Base-by-base conservation (phyloP, 345 rosid species). In the Eucalyptus cloeziana region DNA sequence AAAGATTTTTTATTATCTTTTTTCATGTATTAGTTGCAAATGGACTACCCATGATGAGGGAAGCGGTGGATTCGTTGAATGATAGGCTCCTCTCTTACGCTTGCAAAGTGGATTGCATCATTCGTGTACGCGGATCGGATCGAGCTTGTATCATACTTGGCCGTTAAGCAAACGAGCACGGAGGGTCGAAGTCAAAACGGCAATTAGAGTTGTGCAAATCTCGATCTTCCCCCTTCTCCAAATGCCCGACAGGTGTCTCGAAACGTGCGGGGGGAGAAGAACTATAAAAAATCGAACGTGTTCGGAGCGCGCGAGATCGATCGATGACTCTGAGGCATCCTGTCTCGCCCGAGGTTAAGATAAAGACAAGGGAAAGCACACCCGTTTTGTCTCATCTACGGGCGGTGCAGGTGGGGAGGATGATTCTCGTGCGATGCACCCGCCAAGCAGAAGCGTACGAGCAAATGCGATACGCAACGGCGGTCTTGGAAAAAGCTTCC, bases 291-390 rank as follows among this genome's bases (percentile, higher is more conserved):
- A 64, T 14, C 37, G 33, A 13, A 64, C 76, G 37, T 8, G 76
- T 15, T 7, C 37, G 76, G 16, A n/a, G 21, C 40, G 21, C 15
- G 76, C 76, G 76, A 15, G 76, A 64, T n/a, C 40, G 76, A 64
- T n/a, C 21, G 76, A n/a, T n/a, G 76, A 3, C 33, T 13, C 69
- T 6, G 69, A 5, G 5, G 47, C 24, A 22, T 76, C 27, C 15
- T 6, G 8, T 40, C 8, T 3, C 47, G 7, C 13, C 24, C 1
- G 31, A 11, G 45, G 5, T 19, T 2, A 40, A 76, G 47, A 40
- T 6, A 1, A 71, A 10, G 45, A 71, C 11, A 21, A 11, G 83
- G 44, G 12, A 31, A 5, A 2, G 83, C 0, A 1, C 1, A 3
- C 47, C 14, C 6, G 30, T 30, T 76, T 40, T 40, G 85, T 76